A percentile compares a stretch with the other conserved stretches of the same genome.
Evolutionary conservation across 768 basidiomycete species (phyloP).

Genomic region (Filobasidium wieringae): DNA sequence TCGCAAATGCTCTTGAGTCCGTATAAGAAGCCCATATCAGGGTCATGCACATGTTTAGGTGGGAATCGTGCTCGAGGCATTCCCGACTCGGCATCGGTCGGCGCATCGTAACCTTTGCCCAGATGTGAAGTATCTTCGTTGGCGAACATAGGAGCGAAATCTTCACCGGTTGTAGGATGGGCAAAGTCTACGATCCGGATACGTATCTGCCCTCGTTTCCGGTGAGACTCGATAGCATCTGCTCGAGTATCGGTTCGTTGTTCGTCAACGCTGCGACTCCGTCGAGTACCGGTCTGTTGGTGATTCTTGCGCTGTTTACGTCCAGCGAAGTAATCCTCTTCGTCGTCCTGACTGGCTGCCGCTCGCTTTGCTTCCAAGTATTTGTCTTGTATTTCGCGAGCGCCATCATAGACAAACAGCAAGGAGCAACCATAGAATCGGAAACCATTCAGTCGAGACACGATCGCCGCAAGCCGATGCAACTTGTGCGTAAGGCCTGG

Average conservation of each 20-base stretch:
- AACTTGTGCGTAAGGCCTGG: conserved; percentile 81
- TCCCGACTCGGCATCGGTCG: conserved; percentile 70
- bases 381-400: conserved; percentile 67
- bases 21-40: conserved; percentile 87
- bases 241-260: not conserved
- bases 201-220: conserved; percentile 67
- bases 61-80: conserved; percentile 84
- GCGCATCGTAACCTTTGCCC: conserved; percentile 67
- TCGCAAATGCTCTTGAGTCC: conserved; percentile 71
- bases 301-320: conserved; percentile 7
- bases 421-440: conserved; percentile 97
- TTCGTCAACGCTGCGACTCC: conserved; percentile 26
- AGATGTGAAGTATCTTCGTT: conserved; percentile 38
- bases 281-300: conserved; percentile 1
- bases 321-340: conserved; percentile 11
- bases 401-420: conserved; percentile 94
- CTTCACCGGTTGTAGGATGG: conserved; percentile 88
- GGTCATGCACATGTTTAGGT: conserved; percentile 74
- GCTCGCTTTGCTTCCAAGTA: conserved; percentile 47
- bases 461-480: conserved; percentile 82
- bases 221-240: conserved; percentile 3
- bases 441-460: conserved; percentile 81
- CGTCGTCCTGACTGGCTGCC: conserved; percentile 17
- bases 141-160: conserved; percentile 53
- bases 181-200: conserved; percentile 98